phyloP scores from a whole-genome alignment of 2,329 filamentous ascomycete species.

The Penicillium frequentans region DNA sequence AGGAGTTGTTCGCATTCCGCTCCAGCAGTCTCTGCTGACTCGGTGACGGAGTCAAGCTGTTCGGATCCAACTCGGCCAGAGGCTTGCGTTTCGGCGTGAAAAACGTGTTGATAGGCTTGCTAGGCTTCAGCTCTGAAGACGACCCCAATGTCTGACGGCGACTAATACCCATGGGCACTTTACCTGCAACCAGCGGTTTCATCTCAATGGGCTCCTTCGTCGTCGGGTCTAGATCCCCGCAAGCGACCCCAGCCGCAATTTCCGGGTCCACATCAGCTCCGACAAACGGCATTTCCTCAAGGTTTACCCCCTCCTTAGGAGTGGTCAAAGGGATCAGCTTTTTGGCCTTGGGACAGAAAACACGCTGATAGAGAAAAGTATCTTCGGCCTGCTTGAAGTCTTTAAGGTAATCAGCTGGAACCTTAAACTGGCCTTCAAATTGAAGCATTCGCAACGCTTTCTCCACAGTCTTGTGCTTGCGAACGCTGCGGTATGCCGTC shows the following conservation, averaged over 20 bases:
- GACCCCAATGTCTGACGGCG: conserved; percentile 44
- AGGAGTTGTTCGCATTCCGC: conserved; percentile 54
- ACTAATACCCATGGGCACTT: conserved; percentile 34
- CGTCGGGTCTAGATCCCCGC: conserved; percentile 83
- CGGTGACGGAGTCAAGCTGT: conserved; percentile 65
- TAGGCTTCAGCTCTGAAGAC: conserved; percentile 58
- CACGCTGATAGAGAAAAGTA: conserved; percentile 92
- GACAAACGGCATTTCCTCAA: conserved; percentile 76
- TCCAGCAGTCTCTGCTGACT: conserved; percentile 62
- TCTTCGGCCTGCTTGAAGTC: conserved; percentile 83
- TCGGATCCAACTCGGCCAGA: conserved; percentile 67
- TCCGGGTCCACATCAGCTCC: conserved; percentile 69
- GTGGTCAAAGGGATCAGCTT: conserved; percentile 74
- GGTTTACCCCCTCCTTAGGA: conserved; percentile 61
- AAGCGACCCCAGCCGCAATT: conserved; percentile 71
- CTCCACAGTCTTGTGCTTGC: conserved; percentile 86
- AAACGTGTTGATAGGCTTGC: conserved; percentile 62
- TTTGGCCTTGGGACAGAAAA: conserved; percentile 76
- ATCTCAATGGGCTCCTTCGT: conserved; percentile 67
- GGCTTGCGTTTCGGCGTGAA: conserved; percentile 65
- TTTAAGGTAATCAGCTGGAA: conserved; percentile 79
- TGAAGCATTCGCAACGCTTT: conserved; percentile 78
- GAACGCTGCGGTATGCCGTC: conserved; percentile 85
- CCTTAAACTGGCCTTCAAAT: conserved; percentile 80
- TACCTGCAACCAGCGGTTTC: conserved; percentile 32